Base-by-base conservation (phyloP, 352 stramenopile genomes). In the Phytophthora chlamydospora region DNA sequence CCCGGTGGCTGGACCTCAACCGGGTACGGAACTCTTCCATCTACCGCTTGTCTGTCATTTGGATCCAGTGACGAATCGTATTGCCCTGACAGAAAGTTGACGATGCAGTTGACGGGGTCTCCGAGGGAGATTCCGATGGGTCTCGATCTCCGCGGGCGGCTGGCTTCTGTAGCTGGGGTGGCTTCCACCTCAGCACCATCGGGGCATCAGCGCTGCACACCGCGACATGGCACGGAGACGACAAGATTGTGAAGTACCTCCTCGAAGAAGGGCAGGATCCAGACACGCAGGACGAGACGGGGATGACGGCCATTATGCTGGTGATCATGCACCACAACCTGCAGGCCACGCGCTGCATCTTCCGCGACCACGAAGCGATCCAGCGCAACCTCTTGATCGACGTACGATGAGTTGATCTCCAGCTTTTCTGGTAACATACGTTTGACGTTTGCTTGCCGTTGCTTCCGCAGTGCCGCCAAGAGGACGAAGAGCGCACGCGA, bases 321-420 rank as follows among this genome's bases (percentile, higher is more conserved):
- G 33, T 27, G 17, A 57, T 68, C 51, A 68, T 62, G 60, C 43
- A 42, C 12, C 52, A 61, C 31, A 56, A 57, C 36, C 33, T 68
- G 14, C 48, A 58, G 31, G 55, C 52, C 0, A 55, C 52, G 8
- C 60, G 60, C 45, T 62, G 60, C 16, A 24, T 68, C 19, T 68
- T 68, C 41, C 38, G 45, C 6, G 52, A 49, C 2, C 52, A 46
- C 29, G 19, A 51, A 7, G 60, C 52, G 4, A 49, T 68, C 50
- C 51, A 58, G 45, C 51, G 60, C 10, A 68, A 68, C 24, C 60
- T 68, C 16, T 11, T 62, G 9, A 33, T 53, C 2, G 60, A 68
- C 16, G 60, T 68, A 47, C 33, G 52, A 50, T 4, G 9, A 24
- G 10, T 21, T n/a, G n/a, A n/a, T n/a, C n/a, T n/a, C n/a, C n/a